Evolutionary conservation across 2,329 filamentous ascomycete species (phyloP).

Genomic region (Periconia sp.): DNA sequence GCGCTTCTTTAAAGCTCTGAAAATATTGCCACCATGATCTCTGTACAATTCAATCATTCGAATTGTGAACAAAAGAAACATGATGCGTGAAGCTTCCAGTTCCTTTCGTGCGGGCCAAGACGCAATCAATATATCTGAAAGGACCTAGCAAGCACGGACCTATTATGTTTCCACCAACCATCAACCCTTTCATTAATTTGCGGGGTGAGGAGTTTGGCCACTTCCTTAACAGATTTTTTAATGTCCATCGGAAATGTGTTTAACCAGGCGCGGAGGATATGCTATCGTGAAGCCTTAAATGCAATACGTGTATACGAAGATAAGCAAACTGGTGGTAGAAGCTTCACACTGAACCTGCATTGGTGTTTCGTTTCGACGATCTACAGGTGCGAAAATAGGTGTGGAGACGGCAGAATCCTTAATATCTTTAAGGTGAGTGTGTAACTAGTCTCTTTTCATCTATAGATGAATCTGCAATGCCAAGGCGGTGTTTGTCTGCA

Average conservation of each 20-base stretch:
- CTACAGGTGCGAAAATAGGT: conserved; percentile 9
- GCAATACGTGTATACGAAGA: neutral
- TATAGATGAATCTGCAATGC: neutral
- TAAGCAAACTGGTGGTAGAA: neutral
- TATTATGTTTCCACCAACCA: neutral
- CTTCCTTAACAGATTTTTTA: neutral
- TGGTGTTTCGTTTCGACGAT: neutral
- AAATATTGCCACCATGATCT: too few relatives aligned
- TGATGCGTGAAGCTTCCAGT: too few relatives aligned
- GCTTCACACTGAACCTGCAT: neutral
- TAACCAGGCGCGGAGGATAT: neutral
- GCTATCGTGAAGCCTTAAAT: neutral
- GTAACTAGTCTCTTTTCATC: neutral
- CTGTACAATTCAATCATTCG: too few relatives aligned
- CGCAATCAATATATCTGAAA: neutral
- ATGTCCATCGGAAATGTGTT: neutral
- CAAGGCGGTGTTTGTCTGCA: neutral
- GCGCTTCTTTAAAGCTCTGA: too few relatives aligned
- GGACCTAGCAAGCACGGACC: neutral
- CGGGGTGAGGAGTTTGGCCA: neutral
- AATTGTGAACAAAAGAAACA: too few relatives aligned
- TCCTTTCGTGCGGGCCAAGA: too few relatives aligned
- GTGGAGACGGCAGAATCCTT: conserved; percentile 3
- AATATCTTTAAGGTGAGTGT: neutral
- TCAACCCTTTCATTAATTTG: neutral